phyloP scores from a whole-genome alignment of 1,139 yeast species.

The Casaregolazyma suthepensis region DNA sequence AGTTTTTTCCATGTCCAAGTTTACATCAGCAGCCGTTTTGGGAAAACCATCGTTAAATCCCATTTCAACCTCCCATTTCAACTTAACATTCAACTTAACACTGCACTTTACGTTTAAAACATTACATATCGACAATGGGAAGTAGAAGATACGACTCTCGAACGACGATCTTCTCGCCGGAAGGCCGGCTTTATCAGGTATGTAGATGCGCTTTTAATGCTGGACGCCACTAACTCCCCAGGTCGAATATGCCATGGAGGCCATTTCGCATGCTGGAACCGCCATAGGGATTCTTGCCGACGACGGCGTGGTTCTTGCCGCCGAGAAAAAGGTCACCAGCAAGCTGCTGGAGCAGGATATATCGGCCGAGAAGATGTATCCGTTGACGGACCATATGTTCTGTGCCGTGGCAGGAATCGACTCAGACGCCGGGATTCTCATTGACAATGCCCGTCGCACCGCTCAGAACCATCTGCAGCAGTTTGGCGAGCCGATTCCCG shows the following conservation, averaged over 20 bases:
- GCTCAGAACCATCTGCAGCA: slow-evolving; percentile 83
- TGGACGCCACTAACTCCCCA: slow-evolving; percentile 18
- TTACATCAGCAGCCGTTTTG: not conserved
- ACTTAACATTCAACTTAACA: not conserved
- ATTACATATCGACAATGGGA: slow-evolving; percentile 36
- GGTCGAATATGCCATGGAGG: slow-evolving; percentile 96
- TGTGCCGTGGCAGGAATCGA: slow-evolving; percentile 99
- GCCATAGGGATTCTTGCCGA: slow-evolving; percentile 89
- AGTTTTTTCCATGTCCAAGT: not conserved
- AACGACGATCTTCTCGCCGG: slow-evolving; percentile 98
- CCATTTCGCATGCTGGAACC: slow-evolving; percentile 96
- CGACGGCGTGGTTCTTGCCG: slow-evolving; percentile 94
- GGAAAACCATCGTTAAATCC: not conserved
- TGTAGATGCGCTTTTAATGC: slow-evolving; percentile 15
- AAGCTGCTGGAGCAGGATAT: slow-evolving; percentile 91
- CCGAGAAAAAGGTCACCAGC: slow-evolving; percentile 91
- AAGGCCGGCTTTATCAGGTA: slow-evolving; percentile 90
- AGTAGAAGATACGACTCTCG: slow-evolving; percentile 91
- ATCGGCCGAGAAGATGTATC: slow-evolving; percentile 86
- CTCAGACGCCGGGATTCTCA: slow-evolving; percentile 90
- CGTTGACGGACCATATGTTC: slow-evolving; percentile 65
- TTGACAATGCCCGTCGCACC: slow-evolving; percentile 75
- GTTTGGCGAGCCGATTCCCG: slow-evolving; percentile 87
- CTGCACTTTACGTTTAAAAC: too few relatives aligned
- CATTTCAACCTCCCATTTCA: not conserved